phyloP scores from a whole-genome alignment of 2,329 filamentous ascomycete genomes.

The Aspergillus pseudotamarii region DNA sequence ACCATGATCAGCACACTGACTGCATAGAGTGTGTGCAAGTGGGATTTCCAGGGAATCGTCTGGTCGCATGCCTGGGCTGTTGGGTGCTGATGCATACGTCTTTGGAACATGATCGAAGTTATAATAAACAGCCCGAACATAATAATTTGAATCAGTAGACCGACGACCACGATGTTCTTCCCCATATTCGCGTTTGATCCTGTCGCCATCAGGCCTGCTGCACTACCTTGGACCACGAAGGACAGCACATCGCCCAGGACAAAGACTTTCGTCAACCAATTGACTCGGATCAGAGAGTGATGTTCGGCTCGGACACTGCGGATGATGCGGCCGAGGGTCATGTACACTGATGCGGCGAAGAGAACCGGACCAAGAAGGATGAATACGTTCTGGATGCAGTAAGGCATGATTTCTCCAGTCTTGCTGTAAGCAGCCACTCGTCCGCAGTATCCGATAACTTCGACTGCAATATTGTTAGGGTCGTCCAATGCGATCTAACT shows the following conservation, averaged over 20 bases:
- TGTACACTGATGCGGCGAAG: slow-evolving; percentile 55
- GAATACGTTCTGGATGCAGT: slow-evolving; percentile 49
- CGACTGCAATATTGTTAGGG: slow-evolving; percentile 29
- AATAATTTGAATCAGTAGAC: slow-evolving; percentile 29
- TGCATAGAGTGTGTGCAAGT: slow-evolving; percentile 22
- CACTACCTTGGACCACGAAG: slow-evolving; percentile 48
- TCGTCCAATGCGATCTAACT: neutral
- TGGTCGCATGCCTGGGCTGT: slow-evolving; percentile 14
- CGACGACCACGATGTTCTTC: slow-evolving; percentile 21
- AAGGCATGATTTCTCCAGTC: slow-evolving; percentile 27
- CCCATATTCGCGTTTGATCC: slow-evolving; percentile 4
- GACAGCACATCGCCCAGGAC: slow-evolving; percentile 52
- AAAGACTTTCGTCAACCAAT: slow-evolving; percentile 52
- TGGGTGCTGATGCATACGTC: slow-evolving; percentile 20
- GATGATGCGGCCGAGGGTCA: slow-evolving; percentile 52
- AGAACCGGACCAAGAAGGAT: slow-evolving; percentile 54
- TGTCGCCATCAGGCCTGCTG: slow-evolving; percentile 23
- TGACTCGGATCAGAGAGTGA: slow-evolving; percentile 46
- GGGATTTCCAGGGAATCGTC: slow-evolving; percentile 15
- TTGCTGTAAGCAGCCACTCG: slow-evolving; percentile 26
- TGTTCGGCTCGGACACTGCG: slow-evolving; percentile 44
- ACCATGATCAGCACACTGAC: slow-evolving; percentile 41
- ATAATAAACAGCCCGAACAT: slow-evolving; percentile 29
- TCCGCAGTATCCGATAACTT: slow-evolving; percentile 35
- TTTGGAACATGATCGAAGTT: slow-evolving; percentile 22